Conservation (phyloP, 768 basidiomycete genomes). For the Lentinula guzmanii region DNA sequence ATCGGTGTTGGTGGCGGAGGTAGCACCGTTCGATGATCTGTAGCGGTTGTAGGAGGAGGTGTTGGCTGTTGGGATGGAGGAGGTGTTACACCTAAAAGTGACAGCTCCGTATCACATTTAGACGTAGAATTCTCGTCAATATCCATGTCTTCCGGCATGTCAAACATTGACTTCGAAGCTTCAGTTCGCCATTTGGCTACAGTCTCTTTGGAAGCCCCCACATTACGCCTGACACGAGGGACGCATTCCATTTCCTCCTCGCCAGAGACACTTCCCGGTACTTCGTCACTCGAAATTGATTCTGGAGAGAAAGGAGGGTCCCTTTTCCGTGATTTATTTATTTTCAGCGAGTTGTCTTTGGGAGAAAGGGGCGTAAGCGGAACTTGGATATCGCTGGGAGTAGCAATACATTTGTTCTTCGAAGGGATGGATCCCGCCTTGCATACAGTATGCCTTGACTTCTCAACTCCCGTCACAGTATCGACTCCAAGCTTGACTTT, state of each 20-base stretch:
- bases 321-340: slow-evolving; percentile 25
- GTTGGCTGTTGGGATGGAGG: slow-evolving; percentile 8
- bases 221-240: slow-evolving; percentile 16
- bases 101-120: not conserved
- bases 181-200: slow-evolving; percentile 8
- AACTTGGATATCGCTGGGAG: not conserved
- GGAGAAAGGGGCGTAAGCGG: slow-evolving; percentile 11
- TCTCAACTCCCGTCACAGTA: slow-evolving; percentile 24
- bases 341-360: slow-evolving; percentile 8
- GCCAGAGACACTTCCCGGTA: slow-evolving; percentile 65
- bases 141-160: slow-evolving; percentile 9
- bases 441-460: slow-evolving; percentile 23
- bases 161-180: slow-evolving; percentile 7
- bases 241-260: slow-evolving; percentile 48
- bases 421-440: slow-evolving; percentile 18
- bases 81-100: not conserved
- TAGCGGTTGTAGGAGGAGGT: slow-evolving; percentile 5
- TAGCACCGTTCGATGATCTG: not conserved
- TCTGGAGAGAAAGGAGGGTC: slow-evolving; percentile 29
- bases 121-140: slow-evolving; percentile 1
- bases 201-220: not conserved
- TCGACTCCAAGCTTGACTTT: slow-evolving; percentile 32
- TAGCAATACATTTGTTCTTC: slow-evolving; percentile 18
- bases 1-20: slow-evolving; percentile 19
- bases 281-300: slow-evolving; percentile 22